Evolutionary conservation across 1,139 yeast species (phyloP), one percentile per base, ranked within the genome.

Genomic region (Suhomyces yuchorum): DNA sequence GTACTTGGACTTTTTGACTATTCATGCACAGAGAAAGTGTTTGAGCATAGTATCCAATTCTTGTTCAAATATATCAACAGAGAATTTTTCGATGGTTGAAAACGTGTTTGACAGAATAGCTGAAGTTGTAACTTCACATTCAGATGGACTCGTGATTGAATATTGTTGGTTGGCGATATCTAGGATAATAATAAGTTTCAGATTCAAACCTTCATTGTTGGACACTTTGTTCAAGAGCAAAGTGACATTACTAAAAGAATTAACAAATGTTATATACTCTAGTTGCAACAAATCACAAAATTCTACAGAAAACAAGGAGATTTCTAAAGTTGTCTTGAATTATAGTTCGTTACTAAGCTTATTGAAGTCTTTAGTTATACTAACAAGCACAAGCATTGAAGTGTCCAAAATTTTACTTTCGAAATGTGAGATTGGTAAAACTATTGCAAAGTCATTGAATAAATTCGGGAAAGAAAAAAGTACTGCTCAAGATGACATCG

Each of bases 21-120:
- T 85, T 23, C 96, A 90, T 66, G 90, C 96, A 0, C 99, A 93
- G 65, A 73, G 96, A 49, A 87, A 90, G 55, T 90, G 96, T 26
- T 70, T 92, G 40, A 71, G 75, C 1, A 87, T 89, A 35, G 90
- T 90, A 4, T 87, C 96, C 3, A 87, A 88, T 60, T 78, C 95
- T 12, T 85, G 93, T 54, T 71, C 76, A 1, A 72, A 73, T 47
- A 70, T 87, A 1, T 70, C 77, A 2, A 49, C 59, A 8, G 59
- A 68, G 2, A 78, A 79, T 53, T 80, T 81, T 51, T 66, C 69
- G 5, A 71, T 71, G 53, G 70, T 86, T 8, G 71, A 77, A 47
- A 84, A 78, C 26, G 81, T 85, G 1, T 81, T 90, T 55, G 85
- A 84, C 3, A 71, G 75, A 18, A 71, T 92, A 33, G 81, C 86